Conservation (phyloP, 805 yeast species). For the Teunomyces kruisii region DNA sequence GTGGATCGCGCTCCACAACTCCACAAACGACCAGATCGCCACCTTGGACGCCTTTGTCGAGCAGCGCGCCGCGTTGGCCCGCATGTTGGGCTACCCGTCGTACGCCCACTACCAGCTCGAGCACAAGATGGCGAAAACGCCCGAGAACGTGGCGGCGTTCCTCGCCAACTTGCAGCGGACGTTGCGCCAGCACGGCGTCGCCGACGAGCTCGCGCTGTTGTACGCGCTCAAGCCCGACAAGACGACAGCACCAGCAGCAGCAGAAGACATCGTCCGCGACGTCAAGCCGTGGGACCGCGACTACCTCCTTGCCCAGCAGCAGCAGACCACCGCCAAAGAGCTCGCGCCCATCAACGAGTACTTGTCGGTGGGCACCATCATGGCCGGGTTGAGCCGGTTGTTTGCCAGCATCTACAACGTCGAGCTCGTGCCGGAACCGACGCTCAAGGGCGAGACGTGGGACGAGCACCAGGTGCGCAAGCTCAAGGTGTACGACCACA, state of each 20-base stretch:
- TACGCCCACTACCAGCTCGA: slow-evolving; percentile 79
- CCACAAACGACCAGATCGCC: slow-evolving; percentile 60
- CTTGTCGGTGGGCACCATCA: slow-evolving; percentile 82
- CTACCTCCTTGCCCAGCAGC: slow-evolving; percentile 39
- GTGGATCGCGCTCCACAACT: slow-evolving; percentile 74
- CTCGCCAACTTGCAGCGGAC: slow-evolving; percentile 55
- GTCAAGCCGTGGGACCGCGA: slow-evolving; percentile 94
- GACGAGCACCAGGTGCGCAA: slow-evolving; percentile 73
- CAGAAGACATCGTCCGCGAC: slow-evolving; percentile 21
- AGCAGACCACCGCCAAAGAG: slow-evolving; percentile 8
- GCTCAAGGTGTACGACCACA: slow-evolving; percentile 65
- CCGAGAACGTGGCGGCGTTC: slow-evolving; percentile 73
- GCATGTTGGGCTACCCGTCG: slow-evolving; percentile 65
- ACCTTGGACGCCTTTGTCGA: slow-evolving; percentile 59
- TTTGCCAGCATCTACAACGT: slow-evolving; percentile 77
- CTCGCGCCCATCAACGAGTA: slow-evolving; percentile 59
- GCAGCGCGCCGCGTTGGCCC: slow-evolving; percentile 69
- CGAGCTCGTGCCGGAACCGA: slow-evolving; percentile 62
- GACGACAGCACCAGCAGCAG: slow-evolving; percentile 10
- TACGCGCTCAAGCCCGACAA: slow-evolving; percentile 39
- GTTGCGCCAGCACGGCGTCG: slow-evolving; percentile 49
- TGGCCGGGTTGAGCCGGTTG: slow-evolving; percentile 75
- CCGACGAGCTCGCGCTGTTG: slow-evolving; percentile 54
- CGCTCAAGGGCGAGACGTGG: slow-evolving; percentile 83
- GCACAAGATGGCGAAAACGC: slow-evolving; percentile 86